Evolutionary conservation across 106 monocot genomes (phyloP).

Genomic region (Dioscorea alata): DNA sequence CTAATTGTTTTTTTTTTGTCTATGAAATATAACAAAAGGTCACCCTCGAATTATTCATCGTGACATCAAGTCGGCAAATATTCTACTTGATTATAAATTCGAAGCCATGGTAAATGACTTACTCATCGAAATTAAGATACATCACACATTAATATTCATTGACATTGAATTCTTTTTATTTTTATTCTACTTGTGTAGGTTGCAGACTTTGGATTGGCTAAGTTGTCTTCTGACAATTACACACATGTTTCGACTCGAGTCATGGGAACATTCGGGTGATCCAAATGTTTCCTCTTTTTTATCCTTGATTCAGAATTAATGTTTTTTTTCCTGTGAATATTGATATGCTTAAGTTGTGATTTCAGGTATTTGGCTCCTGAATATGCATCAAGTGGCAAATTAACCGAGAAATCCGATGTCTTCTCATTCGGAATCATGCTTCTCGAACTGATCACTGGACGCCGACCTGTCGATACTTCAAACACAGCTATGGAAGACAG

Average conservation of each 20-base stretch:
- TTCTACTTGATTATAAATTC: constrained; percentile 70
- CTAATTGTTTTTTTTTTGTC: neutral
- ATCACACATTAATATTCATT: neutral
- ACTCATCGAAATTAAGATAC: neutral
- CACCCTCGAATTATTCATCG: constrained; percentile 88
- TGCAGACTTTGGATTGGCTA: constrained; percentile 88
- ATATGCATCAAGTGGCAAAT: constrained; percentile 89
- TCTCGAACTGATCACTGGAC: constrained; percentile 82
- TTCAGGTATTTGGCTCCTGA: constrained; percentile 83
- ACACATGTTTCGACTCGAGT: constrained; percentile 88
- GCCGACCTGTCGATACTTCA: constrained; percentile 46
- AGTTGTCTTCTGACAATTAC: constrained; percentile 71
- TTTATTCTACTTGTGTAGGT: constrained; percentile 24
- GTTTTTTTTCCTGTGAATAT: neutral
- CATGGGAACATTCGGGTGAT: constrained; percentile 91
- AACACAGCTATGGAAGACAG: constrained; percentile 59
- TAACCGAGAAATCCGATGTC: constrained; percentile 90
- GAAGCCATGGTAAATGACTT: constrained; percentile 62
- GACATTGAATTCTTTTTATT: neutral
- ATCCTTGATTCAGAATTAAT: neutral
- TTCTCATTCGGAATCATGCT: constrained; percentile 96
- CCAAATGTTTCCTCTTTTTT: neutral
- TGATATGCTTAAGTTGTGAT: neutral
- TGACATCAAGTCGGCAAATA: constrained; percentile 82
- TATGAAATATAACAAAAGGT: constrained; percentile 23